Base-by-base conservation (phyloP, 148 eudicot genomes). In the Persicaria tinctoria region DNA sequence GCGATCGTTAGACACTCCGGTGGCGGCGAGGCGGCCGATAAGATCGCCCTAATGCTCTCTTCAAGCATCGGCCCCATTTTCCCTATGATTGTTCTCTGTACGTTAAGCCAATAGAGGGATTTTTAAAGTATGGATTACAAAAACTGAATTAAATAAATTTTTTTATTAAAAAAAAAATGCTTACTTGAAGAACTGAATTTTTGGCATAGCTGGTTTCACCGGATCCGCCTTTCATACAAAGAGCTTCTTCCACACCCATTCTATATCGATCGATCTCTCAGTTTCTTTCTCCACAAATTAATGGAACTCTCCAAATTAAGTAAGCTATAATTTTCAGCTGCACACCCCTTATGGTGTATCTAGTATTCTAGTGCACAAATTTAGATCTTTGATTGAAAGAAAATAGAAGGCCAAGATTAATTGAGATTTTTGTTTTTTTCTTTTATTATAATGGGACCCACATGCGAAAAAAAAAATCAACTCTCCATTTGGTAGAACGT, bases 141-240 rank as follows among this genome's bases (percentile, higher is more conserved):
- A 57, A 0, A 4, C 4, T 0, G 18, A 50, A 8, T 9, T 50
- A 12, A 7, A 5, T 12, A 6, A 60, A 60, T 8, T 20, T 20
- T 20, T 0, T 23, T 23, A 23, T 23, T 0, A 23, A 23, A 23
- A n/a, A 14, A 6, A 0, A 63, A 63, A 63, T 38, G 3, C 46
- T 41, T 66, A 66, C 70, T 66, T 66, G 70, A 13, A 14, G 5
- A 47, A 66, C 44, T 46, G 70, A 66, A 14, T 66, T 66, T 46
- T 66, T 66, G 9, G 70, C 44, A 2, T 66, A 66, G 48, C 70
- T 66, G 17, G 47, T 66, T 66, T 66, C 70, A 44, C 47, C 70
- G 1, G 70, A 38, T 66, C 70, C 70, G 41, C 70, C 70, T 66
- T 66, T 66, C 70, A 66, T 66, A 44, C 70, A 66, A 13, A 13